phyloP scores from a whole-genome alignment of 306 rosid genomes.

The Luffa acutangula region DNA sequence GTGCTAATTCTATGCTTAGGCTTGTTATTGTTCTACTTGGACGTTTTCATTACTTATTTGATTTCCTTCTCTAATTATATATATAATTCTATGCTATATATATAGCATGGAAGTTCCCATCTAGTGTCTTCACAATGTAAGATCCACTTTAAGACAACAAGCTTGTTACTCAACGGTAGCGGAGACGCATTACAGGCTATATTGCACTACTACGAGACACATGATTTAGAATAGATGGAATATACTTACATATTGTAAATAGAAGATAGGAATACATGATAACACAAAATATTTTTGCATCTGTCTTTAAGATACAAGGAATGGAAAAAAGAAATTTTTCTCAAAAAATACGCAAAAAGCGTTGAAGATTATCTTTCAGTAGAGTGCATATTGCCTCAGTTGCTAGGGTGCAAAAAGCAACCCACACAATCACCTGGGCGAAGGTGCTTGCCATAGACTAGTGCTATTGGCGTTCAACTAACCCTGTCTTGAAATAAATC shows the following conservation, averaged over 20 bases:
- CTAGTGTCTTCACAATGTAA: background rate
- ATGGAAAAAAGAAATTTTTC: background rate
- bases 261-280: background rate
- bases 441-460: slow-evolving; percentile 1
- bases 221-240: background rate
- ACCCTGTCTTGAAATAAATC: background rate
- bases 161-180: background rate
- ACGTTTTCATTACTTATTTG: background rate
- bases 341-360: background rate
- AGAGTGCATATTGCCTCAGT: background rate
- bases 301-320: background rate
- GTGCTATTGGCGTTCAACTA: background rate
- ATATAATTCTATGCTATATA: background rate
- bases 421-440: background rate
- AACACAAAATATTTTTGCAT: background rate
- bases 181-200: background rate
- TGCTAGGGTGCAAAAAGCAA: background rate
- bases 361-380: background rate
- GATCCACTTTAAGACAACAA: background rate
- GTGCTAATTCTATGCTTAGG: background rate
- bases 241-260: background rate
- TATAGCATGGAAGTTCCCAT: background rate
- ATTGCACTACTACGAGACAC: background rate
- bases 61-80: background rate
- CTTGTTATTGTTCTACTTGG: background rate